Evolutionary conservation across 257 asterid species (phyloP).

Genomic region (Penstemon newberryi): DNA sequence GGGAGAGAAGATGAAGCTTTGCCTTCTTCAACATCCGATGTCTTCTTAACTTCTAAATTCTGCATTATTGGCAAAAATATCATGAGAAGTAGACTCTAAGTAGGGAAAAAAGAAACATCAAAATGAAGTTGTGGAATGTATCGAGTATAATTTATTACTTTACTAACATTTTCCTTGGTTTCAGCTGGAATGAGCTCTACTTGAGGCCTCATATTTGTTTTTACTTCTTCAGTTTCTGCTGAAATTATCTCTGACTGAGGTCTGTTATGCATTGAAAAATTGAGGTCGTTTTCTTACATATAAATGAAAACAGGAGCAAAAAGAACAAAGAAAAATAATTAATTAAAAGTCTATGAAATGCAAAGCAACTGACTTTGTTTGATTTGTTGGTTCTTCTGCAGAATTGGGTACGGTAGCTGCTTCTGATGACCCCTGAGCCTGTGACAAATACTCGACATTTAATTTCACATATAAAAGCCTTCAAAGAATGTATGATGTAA

Average conservation of each 20-base stretch:
- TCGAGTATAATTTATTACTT: neutral
- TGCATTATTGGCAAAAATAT: constrained; percentile 21
- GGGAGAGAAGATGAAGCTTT: constrained; percentile 28
- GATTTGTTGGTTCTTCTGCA: constrained; percentile 36
- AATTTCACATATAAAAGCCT: too few relatives aligned
- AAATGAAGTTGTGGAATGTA: too few relatives aligned
- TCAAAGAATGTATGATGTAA: neutral
- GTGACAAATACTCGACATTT: constrained; percentile 3
- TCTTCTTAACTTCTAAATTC: constrained; percentile 29
- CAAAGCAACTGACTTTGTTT: constrained; percentile 37
- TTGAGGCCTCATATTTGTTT: constrained; percentile 29
- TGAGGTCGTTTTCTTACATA: neutral
- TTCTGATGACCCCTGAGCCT: constrained; percentile 41
- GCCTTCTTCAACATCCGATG: constrained; percentile 28
- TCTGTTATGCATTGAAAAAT: constrained; percentile 9
- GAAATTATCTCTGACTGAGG: constrained; percentile 23
- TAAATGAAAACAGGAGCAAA: neutral
- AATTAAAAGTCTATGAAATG: neutral
- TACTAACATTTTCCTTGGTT: constrained; percentile 30
- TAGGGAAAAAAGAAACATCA: too few relatives aligned
- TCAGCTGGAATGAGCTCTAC: constrained; percentile 27
- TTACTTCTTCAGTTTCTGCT: constrained; percentile 30
- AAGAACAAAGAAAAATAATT: neutral
- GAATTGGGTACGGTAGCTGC: constrained; percentile 31
- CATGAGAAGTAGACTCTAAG: constrained; percentile 20